Base-by-base conservation (phyloP, 148 eudicot species). In the Amaranthus cruentus region DNA sequence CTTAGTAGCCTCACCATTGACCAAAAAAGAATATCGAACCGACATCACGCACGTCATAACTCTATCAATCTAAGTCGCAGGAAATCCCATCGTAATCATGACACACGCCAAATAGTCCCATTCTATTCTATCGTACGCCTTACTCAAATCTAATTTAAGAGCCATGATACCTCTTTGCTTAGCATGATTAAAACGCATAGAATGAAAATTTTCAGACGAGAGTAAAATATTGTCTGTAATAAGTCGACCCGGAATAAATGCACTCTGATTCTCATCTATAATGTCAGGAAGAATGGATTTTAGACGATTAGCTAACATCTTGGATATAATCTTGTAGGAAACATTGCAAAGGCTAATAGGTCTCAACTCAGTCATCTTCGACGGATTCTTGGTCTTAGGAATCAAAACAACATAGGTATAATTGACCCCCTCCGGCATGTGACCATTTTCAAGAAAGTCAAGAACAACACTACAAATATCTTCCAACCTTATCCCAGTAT, bases 261-360 rank as follows among this genome's bases (percentile, higher is more conserved):
- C 7, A 4, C 7, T 54, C 11, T 54, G 56, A 50, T 4, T 50
- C n/a, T n/a, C n/a, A n/a, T n/a, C n/a, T 4, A 50, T 50, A 50
- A 50, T 4, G 7, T 7, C 14, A 9, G n/a, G 62, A 0, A 13
- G 21, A 5, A 12, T 9, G 6, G 9, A 9, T 58, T 58, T 13
- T 9, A 18, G 21, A 9, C 53, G 4, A 58, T 58, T 58, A 12
- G 21, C 21, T 9, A 12, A n/a, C n/a, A n/a, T n/a, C n/a, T n/a
- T n/a, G n/a, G n/a, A n/a, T n/a, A n/a, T n/a, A n/a, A n/a, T n/a
- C n/a, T n/a, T n/a, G n/a, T n/a, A n/a, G n/a, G 21, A 12, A 58
- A 58, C 62, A 58, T 58, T 58, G 14, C 62, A 58, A 58, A 58
- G 62, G 62, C 43, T 62, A 18, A 62, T 62, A 4, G 43, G 65